These are phyloP conservation scores for Grigorovia yakushimaensis DNA, from an alignment of 805 yeast species.

Conservation along the genomic window DNA sequence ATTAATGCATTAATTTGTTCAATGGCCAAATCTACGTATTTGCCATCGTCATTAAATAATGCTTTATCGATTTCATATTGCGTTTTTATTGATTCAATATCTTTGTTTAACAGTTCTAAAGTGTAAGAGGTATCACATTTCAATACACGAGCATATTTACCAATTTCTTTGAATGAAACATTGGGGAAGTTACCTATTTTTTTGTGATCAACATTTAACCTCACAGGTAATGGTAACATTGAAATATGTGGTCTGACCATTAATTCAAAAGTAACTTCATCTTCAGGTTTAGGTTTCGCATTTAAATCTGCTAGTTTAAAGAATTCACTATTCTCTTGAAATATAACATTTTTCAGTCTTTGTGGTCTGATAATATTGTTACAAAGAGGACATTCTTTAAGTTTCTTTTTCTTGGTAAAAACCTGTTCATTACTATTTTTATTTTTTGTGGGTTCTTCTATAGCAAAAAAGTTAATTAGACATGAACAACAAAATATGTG, in stretches of 20 bases:
- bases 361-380: conserved; percentile 43
- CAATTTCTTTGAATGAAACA: conserved; percentile 32
- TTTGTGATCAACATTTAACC: conserved; percentile 27
- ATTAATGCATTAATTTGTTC: conserved; percentile 42
- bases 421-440: conserved; percentile 14
- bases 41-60: conserved; percentile 51
- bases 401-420: conserved; percentile 34
- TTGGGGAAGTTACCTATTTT: conserved; percentile 47
- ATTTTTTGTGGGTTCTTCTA: conserved; percentile 37
- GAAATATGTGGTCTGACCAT: conserved; percentile 46
- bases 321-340: conserved; percentile 31
- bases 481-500: conserved; percentile 85
- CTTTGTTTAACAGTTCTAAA: conserved; percentile 46
- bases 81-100: conserved; percentile 41
- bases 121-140: conserved; percentile 52
- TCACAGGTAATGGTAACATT: conserved; percentile 40
- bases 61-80: conserved; percentile 50
- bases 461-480: conserved; percentile 49
- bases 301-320: background rate
- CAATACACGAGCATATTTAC: conserved; percentile 56
- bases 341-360: conserved; percentile 57
- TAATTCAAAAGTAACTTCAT: conserved; percentile 49
- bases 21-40: conserved; percentile 45
- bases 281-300: conserved; percentile 40
- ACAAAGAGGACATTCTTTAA: conserved; percentile 77